Conservation (phyloP, 345 rosid genomes). For the Populus simonii region DNA sequence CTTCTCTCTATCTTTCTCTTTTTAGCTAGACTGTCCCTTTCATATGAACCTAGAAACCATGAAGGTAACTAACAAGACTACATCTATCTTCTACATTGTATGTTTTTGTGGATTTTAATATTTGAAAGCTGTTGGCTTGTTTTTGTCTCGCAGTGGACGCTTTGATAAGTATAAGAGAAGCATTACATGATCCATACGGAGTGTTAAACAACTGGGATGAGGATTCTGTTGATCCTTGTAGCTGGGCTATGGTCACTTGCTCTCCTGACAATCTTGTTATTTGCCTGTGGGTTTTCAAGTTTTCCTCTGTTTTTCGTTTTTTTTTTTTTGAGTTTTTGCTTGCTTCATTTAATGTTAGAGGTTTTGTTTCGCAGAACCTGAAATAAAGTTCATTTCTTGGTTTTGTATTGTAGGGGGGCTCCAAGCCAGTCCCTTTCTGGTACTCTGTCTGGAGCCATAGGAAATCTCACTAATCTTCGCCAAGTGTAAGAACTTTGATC, state of each 20-base stretch:
- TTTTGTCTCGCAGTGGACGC: conserved; percentile 61
- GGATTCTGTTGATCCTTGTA: conserved; percentile 93
- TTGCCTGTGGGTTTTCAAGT: conserved; percentile 56
- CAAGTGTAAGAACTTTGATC: conserved; percentile 62
- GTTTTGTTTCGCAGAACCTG: neutral
- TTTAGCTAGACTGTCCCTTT: conserved; percentile 30
- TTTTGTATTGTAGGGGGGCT: conserved; percentile 60
- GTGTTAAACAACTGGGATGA: conserved; percentile 90
- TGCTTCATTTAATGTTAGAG: neutral
- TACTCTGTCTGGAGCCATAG: conserved; percentile 59
- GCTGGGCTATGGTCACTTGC: conserved; percentile 94
- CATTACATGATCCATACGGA: conserved; percentile 74
- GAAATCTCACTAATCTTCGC: conserved; percentile 83
- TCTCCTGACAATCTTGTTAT: conserved; percentile 73
- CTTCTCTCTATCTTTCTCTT: conserved; percentile 27
- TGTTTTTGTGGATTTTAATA: neutral
- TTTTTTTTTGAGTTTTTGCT: neutral
- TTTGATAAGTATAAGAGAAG: conserved; percentile 54
- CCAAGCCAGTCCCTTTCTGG: conserved; percentile 95
- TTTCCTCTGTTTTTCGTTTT: neutral
- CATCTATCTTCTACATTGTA: neutral
- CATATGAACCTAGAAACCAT: conserved; percentile 76
- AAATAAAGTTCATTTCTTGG: conserved; percentile 22
- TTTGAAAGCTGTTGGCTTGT: neutral
- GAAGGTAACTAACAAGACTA: conserved; percentile 57